Evolutionary conservation across 2,329 filamentous ascomycete species (phyloP).

Genomic region (Elsinoe arachidis): DNA sequence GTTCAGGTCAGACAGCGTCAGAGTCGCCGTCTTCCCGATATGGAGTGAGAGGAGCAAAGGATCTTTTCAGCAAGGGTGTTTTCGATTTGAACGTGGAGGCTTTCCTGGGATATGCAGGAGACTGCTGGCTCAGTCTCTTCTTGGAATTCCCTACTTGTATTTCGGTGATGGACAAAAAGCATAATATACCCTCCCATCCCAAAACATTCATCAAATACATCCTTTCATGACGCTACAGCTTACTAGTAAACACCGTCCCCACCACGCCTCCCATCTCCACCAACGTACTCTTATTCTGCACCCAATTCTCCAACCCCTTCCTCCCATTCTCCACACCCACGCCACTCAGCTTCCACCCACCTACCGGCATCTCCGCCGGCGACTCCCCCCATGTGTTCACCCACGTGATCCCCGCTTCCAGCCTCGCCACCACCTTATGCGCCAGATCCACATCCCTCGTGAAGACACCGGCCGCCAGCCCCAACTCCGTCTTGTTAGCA

Average conservation of each 20-base stretch:
- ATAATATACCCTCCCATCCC: neutral
- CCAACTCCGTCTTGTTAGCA: slow-evolving; percentile 69
- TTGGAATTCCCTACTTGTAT: no score
- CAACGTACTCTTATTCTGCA: slow-evolving; percentile 78
- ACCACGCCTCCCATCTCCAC: slow-evolving; percentile 69
- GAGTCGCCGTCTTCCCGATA: neutral
- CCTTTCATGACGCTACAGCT: slow-evolving; percentile 30
- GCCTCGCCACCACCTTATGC: slow-evolving; percentile 59
- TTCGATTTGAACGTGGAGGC: no score
- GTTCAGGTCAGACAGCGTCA: slow-evolving; percentile 14
- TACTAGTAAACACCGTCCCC: slow-evolving; percentile 60
- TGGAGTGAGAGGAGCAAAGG: neutral
- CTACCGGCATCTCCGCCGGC: slow-evolving; percentile 85
- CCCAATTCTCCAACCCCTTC: slow-evolving; percentile 71
- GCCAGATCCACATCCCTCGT: slow-evolving; percentile 65
- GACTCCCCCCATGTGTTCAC: slow-evolving; percentile 91
- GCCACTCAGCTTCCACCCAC: slow-evolving; percentile 86
- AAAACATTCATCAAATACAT: neutral
- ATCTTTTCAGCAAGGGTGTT: neutral
- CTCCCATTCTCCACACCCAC: slow-evolving; percentile 80
- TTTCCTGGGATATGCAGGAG: neutral
- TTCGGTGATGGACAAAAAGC: no score
- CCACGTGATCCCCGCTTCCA: slow-evolving; percentile 85
- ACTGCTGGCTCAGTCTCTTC: neutral
- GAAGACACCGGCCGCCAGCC: slow-evolving; percentile 77